Evolutionary conservation across 148 eudicot genomes (phyloP), one percentile per base, ranked within the genome.

Genomic region (Selenicereus undatus): DNA sequence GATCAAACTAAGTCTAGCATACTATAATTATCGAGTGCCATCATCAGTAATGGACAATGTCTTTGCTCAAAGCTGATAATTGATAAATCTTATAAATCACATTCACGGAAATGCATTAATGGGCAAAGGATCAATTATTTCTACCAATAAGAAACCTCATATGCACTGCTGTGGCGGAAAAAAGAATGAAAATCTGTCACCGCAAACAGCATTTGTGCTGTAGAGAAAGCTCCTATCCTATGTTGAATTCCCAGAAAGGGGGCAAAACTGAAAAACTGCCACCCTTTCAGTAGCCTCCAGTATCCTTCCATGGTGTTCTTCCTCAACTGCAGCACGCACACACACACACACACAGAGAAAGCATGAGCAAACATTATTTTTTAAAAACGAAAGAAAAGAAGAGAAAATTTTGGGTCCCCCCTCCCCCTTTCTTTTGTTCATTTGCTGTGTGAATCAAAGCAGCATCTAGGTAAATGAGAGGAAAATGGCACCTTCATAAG

Each of bases 231-330:
- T 77, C 43, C 52, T 30, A 12, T 5, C 8, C 3, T 29, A 42
- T 7, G 71, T 11, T 66, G 71, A 27, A 66, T 17, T 42, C 54
- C 3, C 68, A 39, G 43, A 39, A 39, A 32, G 32, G 43, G 35
- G 11, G 70, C 13, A 70, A 42, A 36, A 71, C 13, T 3, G 39
- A 32, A 24, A 60, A 75, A 75, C 56, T 58, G 26, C 60, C 69
- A 36, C 27, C 70, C 54, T 75, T 81, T 92, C 86, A 94, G 83
- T 91, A 35, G 94, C 76, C 62, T 94, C 93, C 60, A 90, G 89
- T 51, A 86, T 85, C 85, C 89, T 88, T 84, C 88, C 93, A 51
- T 89, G 85, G 73, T 80, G 87, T 83, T 92, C 93, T 85, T 92
- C 93, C 79, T 90, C 91, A 76, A 78, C 97, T 91, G 91, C 84